Conservation (phyloP, 192 early-diverging fungal species). For the Rhizophlyctis rosea region DNA sequence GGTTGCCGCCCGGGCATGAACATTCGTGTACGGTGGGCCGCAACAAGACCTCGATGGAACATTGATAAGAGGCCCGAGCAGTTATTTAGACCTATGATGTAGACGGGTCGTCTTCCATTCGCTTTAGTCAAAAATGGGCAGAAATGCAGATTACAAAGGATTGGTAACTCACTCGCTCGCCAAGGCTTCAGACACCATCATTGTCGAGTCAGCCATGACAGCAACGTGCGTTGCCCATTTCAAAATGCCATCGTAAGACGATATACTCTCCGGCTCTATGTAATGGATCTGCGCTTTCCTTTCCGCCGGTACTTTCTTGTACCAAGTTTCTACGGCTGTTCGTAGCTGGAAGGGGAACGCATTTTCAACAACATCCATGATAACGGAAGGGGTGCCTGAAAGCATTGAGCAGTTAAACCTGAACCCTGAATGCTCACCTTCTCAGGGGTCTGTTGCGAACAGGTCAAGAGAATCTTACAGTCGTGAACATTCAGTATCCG, state of each 20-base stretch:
- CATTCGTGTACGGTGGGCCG: not conserved
- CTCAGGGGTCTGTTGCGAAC: constrained; percentile 1
- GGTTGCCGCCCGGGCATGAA: constrained; percentile 21
- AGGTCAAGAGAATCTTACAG: constrained; percentile 3
- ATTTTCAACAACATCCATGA: not conserved
- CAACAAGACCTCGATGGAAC: constrained; percentile 2
- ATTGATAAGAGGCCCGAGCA: not conserved
- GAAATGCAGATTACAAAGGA: too few relatives aligned
- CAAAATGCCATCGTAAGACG: not conserved
- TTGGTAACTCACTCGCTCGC: too few relatives aligned
- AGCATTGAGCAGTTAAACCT: not conserved
- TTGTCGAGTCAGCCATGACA: constrained; percentile 18
- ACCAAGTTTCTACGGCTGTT: not conserved
- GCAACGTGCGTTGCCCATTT: constrained; percentile 29
- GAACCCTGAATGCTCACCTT: not conserved
- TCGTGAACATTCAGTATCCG: constrained; percentile 22
- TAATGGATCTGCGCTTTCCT: not conserved
- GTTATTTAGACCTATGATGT: constrained; percentile 13
- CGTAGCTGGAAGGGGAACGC: not conserved
- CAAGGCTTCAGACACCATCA: constrained; percentile 23
- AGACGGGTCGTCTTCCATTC: constrained; percentile 15
- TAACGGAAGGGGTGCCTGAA: too few relatives aligned
- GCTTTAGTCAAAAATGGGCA: not conserved
- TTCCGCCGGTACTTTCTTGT: not conserved
- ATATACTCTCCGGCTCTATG: not conserved